Evolutionary conservation across 2,329 filamentous ascomycete species (phyloP).

Genomic region (Cercospora sp.): DNA sequence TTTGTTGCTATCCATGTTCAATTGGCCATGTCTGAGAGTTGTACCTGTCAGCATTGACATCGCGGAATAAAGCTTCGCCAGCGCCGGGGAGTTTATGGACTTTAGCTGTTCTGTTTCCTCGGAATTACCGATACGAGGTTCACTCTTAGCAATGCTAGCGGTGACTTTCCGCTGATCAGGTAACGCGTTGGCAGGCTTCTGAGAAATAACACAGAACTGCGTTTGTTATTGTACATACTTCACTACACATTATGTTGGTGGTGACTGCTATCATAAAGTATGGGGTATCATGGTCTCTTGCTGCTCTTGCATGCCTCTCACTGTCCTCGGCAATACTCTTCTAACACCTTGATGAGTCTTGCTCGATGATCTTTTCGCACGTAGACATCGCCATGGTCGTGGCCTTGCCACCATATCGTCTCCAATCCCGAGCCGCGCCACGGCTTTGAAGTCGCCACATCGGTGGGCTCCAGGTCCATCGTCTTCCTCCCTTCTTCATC

Average conservation of each 20-base stretch:
- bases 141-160: background rate
- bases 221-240: background rate
- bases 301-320: background rate
- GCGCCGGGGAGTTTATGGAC: background rate
- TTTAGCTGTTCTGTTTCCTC: background rate
- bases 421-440: constrained; percentile 52
- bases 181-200: background rate
- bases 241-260: background rate
- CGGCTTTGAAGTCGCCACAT: constrained; percentile 32
- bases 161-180: background rate
- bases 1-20: background rate
- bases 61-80: background rate
- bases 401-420: constrained; percentile 59
- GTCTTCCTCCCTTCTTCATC: constrained; percentile 24
- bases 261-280: background rate
- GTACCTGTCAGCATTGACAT: background rate
- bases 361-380: constrained; percentile 36
- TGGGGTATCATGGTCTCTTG: background rate
- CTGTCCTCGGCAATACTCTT: constrained; percentile 26
- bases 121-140: background rate
- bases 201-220: background rate
- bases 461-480: constrained; percentile 35
- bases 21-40: background rate
- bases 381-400: constrained; percentile 67
- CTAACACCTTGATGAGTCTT: constrained; percentile 32